Evolutionary conservation across 1,284 basidiomycete genomes (phyloP).

Genomic region (Marasmius sp.): DNA sequence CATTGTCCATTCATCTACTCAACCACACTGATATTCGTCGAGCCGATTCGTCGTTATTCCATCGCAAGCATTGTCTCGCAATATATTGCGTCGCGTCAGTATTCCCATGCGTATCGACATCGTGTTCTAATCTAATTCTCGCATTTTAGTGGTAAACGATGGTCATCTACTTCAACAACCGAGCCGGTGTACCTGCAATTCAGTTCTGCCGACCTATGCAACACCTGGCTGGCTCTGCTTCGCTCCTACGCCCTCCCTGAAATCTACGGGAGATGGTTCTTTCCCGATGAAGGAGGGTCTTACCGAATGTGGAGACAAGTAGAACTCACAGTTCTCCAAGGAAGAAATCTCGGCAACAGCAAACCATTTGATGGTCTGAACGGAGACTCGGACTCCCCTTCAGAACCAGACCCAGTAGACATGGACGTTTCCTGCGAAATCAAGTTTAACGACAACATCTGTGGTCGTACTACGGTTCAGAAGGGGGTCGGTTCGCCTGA

Average conservation of each 20-base stretch:
- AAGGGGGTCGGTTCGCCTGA: conserved; percentile 63
- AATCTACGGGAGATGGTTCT: conserved; percentile 63
- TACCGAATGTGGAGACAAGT: conserved; percentile 86
- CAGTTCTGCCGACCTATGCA: conserved; percentile 53
- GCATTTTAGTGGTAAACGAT: conserved; percentile 53
- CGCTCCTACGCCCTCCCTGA: conserved; percentile 77
- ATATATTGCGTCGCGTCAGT: conserved; percentile 63
- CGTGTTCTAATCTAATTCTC: not conserved
- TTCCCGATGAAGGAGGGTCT: conserved; percentile 64
- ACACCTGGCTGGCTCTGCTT: conserved; percentile 73
- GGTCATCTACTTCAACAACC: conserved; percentile 50
- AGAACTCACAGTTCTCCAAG: conserved; percentile 67
- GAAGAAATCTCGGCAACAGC: conserved; percentile 60
- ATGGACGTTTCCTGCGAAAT: conserved; percentile 73
- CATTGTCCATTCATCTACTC: conserved; percentile 67
- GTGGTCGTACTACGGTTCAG: conserved; percentile 72
- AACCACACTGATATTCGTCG: conserved; percentile 73
- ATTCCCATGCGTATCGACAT: not conserved
- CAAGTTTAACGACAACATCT: conserved; percentile 58
- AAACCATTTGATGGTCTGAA: conserved; percentile 28
- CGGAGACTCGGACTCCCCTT: conserved; percentile 30
- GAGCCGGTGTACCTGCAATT: conserved; percentile 76
- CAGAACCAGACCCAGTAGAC: conserved; percentile 56
- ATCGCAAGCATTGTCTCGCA: conserved; percentile 66
- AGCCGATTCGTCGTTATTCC: conserved; percentile 70